A percentile compares a stretch with the other conserved stretches of the same genome.
These are phyloP conservation scores for Myotisia sp. DNA, from an alignment of 2,329 filamentous ascomycete genomes.

Conservation along the genomic window DNA sequence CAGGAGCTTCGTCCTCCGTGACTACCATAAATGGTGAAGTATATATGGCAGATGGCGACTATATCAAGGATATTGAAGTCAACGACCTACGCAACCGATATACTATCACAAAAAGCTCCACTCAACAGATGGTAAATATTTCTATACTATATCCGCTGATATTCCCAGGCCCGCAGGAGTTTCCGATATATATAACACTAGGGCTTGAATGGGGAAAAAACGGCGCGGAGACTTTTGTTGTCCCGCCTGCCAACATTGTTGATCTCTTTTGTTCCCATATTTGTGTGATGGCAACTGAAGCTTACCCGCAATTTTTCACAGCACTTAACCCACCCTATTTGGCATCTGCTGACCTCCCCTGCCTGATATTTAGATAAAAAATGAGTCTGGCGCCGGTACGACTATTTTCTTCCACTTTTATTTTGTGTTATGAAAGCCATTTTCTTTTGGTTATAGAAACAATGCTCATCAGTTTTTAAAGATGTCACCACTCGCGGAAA, in stretches of 20 bases:
- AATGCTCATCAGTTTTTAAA: conserved; percentile 54
- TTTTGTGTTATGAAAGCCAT: conserved; percentile 28
- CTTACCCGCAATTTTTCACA: conserved; percentile 52
- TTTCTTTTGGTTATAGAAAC: conserved; percentile 30
- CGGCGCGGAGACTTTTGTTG: conserved; percentile 19
- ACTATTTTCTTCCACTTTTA: conserved; percentile 37
- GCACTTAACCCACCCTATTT: conserved; percentile 49
- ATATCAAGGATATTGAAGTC: conserved; percentile 97
- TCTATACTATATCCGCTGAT: conserved; percentile 56
- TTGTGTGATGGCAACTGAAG: conserved; percentile 44
- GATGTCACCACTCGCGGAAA: conserved; percentile 97
- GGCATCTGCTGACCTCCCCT: conserved; percentile 85
- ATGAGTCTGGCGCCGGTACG: conserved; percentile 99
- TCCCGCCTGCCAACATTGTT: not conserved
- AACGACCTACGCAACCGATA: conserved; percentile 96
- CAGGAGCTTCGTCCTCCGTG: conserved; percentile 41
- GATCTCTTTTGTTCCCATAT: conserved; percentile 16
- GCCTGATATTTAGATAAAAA: conserved; percentile 95
- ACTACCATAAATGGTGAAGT: conserved; percentile 69
- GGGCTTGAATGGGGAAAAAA: not conserved
- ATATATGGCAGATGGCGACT: conserved; percentile 92
- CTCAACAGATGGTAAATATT: conserved; percentile 98
- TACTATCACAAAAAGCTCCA: conserved; percentile 88
- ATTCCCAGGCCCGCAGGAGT: conserved; percentile 28
- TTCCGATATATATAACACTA: conserved; percentile 1